phyloP scores from a whole-genome alignment of 1,284 basidiomycete genomes.

The Sparassis latifolia region DNA sequence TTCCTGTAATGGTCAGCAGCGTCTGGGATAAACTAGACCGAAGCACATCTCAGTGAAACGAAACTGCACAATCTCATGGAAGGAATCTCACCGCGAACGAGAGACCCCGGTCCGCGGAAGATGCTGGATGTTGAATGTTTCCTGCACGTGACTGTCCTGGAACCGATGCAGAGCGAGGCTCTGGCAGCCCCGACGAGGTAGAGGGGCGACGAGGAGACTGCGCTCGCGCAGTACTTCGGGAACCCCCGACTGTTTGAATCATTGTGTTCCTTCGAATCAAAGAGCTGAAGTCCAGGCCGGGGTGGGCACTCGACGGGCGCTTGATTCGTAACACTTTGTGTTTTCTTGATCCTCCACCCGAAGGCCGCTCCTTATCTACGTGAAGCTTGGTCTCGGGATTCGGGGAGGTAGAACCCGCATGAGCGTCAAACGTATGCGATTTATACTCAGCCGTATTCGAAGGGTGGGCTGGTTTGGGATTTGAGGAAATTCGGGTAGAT shows the following conservation, averaged over 20 bases:
- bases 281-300: background rate
- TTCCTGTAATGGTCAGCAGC: slow-evolving; percentile 15
- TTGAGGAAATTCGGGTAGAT: background rate
- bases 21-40: background rate
- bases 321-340: slow-evolving; percentile 18
- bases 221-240: slow-evolving; percentile 17
- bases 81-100: slow-evolving; percentile 3
- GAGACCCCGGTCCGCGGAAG: slow-evolving; percentile 7
- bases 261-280: too few species aligned
- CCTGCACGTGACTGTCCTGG: background rate
- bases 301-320: slow-evolving; percentile 18
- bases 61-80: background rate
- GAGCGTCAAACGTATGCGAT: too few species aligned
- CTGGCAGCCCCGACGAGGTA: slow-evolving; percentile 10
- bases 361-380: too few species aligned
- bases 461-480: background rate
- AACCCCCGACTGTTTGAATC: slow-evolving; percentile 10
- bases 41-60: slow-evolving; percentile 11
- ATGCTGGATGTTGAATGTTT: slow-evolving; percentile 1
- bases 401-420: too few species aligned
- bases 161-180: background rate
- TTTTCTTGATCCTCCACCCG: background rate
- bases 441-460: too few species aligned
- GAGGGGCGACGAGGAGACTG: slow-evolving; percentile 7
- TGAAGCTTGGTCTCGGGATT: too few species aligned